phyloP scores from a whole-genome alignment of 257 asterid genomes.

The Craterostigma plantagineum region DNA sequence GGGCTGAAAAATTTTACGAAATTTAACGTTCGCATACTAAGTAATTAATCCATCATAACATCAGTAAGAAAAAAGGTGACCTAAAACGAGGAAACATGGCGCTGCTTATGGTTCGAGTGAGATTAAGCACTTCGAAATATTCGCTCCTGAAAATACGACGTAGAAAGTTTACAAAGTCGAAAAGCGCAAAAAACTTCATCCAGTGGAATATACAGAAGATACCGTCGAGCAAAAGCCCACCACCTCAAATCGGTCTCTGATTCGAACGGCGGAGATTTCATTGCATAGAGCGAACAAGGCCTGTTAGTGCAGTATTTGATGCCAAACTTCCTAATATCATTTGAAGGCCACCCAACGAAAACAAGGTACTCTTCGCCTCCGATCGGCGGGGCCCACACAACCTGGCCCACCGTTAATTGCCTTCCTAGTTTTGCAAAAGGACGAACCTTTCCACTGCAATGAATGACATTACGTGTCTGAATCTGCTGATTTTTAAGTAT shows the following conservation, averaged over 20 bases:
- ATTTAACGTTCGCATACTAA: not conserved
- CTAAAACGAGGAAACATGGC: slow-evolving; percentile 80
- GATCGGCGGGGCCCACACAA: slow-evolving; percentile 66
- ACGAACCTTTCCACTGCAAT: slow-evolving; percentile 65
- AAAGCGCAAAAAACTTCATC: slow-evolving; percentile 9
- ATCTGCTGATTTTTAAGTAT: too few relatives aligned
- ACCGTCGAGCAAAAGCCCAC: slow-evolving; percentile 2
- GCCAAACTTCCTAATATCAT: slow-evolving; percentile 56
- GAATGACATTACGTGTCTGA: too few relatives aligned
- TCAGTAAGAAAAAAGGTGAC: slow-evolving; percentile 12
- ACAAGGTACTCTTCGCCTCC: slow-evolving; percentile 37
- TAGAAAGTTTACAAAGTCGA: slow-evolving; percentile 9
- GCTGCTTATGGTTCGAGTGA: slow-evolving; percentile 57
- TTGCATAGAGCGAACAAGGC: slow-evolving; percentile 76
- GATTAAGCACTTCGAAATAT: slow-evolving; percentile 19
- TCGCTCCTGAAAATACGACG: slow-evolving; percentile 21
- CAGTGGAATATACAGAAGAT: slow-evolving; percentile 1
- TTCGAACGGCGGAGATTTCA: slow-evolving; percentile 37
- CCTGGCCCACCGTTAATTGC: slow-evolving; percentile 75
- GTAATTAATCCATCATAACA: too few relatives aligned
- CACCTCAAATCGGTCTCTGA: slow-evolving; percentile 21
- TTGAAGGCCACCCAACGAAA: slow-evolving; percentile 85
- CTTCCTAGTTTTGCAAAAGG: slow-evolving; percentile 42
- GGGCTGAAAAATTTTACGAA: slow-evolving; percentile 38
- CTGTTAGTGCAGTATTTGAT: slow-evolving; percentile 71